A percentile compares a stretch with the other conserved stretches of the same genome.
phyloP scores from a whole-genome alignment of 805 yeast genomes.

The Candida nonsorbophila region DNA sequence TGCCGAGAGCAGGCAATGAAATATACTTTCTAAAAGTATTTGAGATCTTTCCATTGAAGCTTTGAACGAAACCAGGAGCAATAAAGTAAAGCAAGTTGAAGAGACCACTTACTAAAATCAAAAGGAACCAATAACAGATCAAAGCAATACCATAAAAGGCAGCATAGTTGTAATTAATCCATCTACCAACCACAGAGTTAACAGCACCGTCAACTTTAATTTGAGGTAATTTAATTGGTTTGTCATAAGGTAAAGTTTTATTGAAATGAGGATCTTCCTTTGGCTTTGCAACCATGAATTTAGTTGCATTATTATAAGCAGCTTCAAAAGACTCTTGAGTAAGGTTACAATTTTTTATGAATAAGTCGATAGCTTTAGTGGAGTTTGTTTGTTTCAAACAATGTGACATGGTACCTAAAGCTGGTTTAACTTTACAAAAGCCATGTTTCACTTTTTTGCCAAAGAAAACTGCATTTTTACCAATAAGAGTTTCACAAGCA shows the following conservation, averaged over 20 bases:
- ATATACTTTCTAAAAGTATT: constrained; percentile 19
- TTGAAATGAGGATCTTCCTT: constrained; percentile 22
- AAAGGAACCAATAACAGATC: constrained; percentile 25
- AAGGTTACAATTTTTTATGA: constrained; percentile 16
- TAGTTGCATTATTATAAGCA: constrained; percentile 38
- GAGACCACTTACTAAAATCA: constrained; percentile 26
- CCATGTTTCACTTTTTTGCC: constrained; percentile 18
- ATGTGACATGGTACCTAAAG: constrained; percentile 33
- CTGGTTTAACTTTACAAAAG: constrained; percentile 32
- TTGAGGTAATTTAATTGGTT: constrained; percentile 30
- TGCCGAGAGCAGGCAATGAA: constrained; percentile 19
- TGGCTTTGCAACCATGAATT: constrained; percentile 28
- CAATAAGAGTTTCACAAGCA: constrained; percentile 20
- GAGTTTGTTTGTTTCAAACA: constrained; percentile 18
- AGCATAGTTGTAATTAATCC: constrained; percentile 32
- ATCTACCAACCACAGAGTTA: constrained; percentile 23
- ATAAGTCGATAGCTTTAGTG: constrained; percentile 15
- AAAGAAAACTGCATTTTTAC: constrained; percentile 20
- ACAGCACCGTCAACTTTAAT: constrained; percentile 20
- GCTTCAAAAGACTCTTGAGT: constrained; percentile 27
- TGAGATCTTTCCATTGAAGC: constrained; percentile 19
- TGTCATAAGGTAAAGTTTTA: constrained; percentile 18
- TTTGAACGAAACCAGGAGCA: constrained; percentile 19
- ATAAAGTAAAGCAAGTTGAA: constrained; percentile 18
- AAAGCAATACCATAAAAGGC: constrained; percentile 26